A percentile compares a stretch with the other conserved stretches of the same genome.
Evolutionary conservation across 176 grass and related monocot genomes (phyloP).

Genomic region (Hordeum marinum): DNA sequence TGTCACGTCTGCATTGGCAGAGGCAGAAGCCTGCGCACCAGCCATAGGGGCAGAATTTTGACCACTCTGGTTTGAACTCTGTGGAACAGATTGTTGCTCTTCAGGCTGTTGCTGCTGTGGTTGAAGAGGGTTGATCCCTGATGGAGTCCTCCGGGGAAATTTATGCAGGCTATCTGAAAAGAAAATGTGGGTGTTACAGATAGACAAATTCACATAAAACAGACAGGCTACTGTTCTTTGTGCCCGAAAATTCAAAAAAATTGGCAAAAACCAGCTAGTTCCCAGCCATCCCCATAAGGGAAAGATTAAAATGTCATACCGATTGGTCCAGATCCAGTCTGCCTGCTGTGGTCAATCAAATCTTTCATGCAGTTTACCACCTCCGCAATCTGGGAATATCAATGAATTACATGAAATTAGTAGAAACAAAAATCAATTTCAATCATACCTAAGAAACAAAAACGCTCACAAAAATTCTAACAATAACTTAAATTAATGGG

Average conservation of each 20-base stretch:
- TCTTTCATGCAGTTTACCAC: slow-evolving; percentile 99
- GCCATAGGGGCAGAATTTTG: slow-evolving; percentile 50
- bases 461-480: not conserved
- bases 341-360: slow-evolving; percentile 90
- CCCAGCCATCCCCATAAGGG: not conserved
- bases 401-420: slow-evolving; percentile 23
- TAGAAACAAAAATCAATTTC: slow-evolving; percentile 11
- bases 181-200: slow-evolving; percentile 22
- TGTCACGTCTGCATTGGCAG: slow-evolving; percentile 37
- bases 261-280: not conserved
- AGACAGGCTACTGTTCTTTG: not conserved
- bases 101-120: slow-evolving; percentile 57
- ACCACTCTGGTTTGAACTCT: slow-evolving; percentile 72
- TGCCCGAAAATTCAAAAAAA: not conserved
- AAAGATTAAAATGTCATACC: slow-evolving; percentile 36
- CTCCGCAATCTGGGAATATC: slow-evolving; percentile 76
- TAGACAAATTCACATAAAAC: not conserved
- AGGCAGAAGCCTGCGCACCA: slow-evolving; percentile 43
- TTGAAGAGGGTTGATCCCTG: slow-evolving; percentile 56
- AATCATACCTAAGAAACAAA: not conserved
- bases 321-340: slow-evolving; percentile 84
- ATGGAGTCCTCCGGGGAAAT: slow-evolving; percentile 72
- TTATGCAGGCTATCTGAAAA: slow-evolving; percentile 84
- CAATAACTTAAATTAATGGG: not conserved
- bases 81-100: slow-evolving; percentile 55